Evolutionary conservation across 192 early-diverging fungal genomes (phyloP).

Genomic region (Umbelopsis sp.): DNA sequence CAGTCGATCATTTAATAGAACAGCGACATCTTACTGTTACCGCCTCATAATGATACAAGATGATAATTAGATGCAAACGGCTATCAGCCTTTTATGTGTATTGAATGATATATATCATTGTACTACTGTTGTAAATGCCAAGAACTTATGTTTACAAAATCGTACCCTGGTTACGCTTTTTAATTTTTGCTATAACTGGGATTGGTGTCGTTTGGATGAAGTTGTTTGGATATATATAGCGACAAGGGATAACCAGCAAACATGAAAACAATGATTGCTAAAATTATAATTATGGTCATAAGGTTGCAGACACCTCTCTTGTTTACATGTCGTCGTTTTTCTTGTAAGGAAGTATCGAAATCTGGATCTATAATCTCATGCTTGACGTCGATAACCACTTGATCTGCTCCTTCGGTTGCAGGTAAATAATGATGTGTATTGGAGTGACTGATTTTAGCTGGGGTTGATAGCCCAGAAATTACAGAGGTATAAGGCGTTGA

Average conservation of each 20-base stretch:
- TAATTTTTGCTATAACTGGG: neutral
- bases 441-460: slow-evolving; percentile 23
- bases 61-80: neutral
- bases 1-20: slow-evolving; percentile 36
- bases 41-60: neutral
- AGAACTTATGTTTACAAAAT: neutral
- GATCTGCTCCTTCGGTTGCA: neutral
- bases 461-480: slow-evolving; percentile 18
- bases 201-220: slow-evolving; percentile 13
- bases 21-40: slow-evolving; percentile 4
- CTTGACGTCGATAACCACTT: neutral
- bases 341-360: slow-evolving; percentile 6
- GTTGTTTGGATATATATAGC: slow-evolving; percentile 13
- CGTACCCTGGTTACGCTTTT: neutral
- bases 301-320: slow-evolving; percentile 24
- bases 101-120: neutral
- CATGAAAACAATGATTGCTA: slow-evolving; percentile 23
- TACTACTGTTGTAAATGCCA: neutral
- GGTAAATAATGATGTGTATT: slow-evolving; percentile 21
- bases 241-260: slow-evolving; percentile 29
- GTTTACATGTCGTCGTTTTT: neutral
- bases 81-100: neutral
- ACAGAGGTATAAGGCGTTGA: neutral
- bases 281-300: slow-evolving; percentile 21
- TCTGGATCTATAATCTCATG: neutral